Base-by-base conservation (phyloP, 2,329 filamentous ascomycete genomes). In the Nemania bipapillata region DNA sequence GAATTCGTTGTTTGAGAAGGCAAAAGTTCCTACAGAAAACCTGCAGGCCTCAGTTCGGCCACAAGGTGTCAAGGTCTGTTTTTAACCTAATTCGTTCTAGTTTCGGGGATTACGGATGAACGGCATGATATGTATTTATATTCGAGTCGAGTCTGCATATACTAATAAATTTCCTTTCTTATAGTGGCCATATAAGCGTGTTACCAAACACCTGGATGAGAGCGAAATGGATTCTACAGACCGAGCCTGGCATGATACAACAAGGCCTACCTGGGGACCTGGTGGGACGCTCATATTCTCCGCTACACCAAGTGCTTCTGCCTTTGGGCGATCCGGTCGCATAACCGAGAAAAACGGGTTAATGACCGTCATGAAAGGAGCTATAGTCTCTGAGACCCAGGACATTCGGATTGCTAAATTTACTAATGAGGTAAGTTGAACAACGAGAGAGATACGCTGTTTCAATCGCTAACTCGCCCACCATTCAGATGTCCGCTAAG, bases 171-270 rank as follows among this genome's bases (percentile, higher is more conserved):
- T 60, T 77, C 76, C 73, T 77, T 77, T 77, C 77, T 53, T 79
- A 77, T 89, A 97, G 93, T 96, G 91, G 89, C 93, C 93, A 60
- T 96, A 96, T 83, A 87, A 92, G 79, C 92, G 93, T 83, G 93
- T 94, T 77, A 88, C 87, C 45, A 86, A 89, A 75, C 83, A 87
- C 72, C 84, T 87, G 70, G 87, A 91, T 75, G 84, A 87, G 73
- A 84, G 81, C 65, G 81, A 90, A 64, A 85, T 94, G 84, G 85
- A 86, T 74, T 84, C 87, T 54, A 80, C 82, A 66, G 91, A 95
- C 71, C 86, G 86, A 75, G 85, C 83, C 28, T 96, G 91, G 79
- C 92, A 93, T 80, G 85, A 88, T 71, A 90, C 89, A 52, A 87
- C 92, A 79, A 93, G 93, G 74, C 92, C 93, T 30, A 89, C 87